Percentiles rank a stretch among this genome's conserved stretches.
These are phyloP conservation scores for Paragyromitra xinjiangensis DNA, from an alignment of 495 filamentous ascomycete genomes.

Conservation along the genomic window DNA sequence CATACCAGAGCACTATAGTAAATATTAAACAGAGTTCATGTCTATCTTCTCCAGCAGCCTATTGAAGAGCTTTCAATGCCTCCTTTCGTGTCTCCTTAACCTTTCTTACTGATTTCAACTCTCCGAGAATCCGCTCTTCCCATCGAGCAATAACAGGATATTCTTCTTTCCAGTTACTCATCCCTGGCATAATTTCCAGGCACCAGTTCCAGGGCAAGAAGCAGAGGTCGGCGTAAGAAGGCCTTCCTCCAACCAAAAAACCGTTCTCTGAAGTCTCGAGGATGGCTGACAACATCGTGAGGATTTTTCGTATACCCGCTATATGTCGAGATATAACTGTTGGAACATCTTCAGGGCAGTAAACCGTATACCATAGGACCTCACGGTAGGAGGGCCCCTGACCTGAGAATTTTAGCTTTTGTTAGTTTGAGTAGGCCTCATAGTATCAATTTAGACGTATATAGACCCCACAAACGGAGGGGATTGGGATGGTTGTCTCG, in stretches of 20 bases:
- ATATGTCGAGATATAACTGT: constrained; percentile 68
- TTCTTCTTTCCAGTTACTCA: constrained; percentile 11
- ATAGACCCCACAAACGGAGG: neutral
- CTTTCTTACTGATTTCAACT: constrained; percentile 12
- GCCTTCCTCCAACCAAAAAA: constrained; percentile 69
- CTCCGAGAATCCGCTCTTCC: constrained; percentile 6
- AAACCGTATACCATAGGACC: constrained; percentile 63
- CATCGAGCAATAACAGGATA: constrained; percentile 25
- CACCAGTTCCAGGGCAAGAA: constrained; percentile 66
- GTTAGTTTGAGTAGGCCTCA: neutral
- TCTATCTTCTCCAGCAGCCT: neutral
- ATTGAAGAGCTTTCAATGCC: neutral
- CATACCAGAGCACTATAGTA: neutral
- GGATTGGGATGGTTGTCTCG: neutral
- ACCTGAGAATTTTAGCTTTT: constrained; percentile 43
- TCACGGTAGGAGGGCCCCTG: constrained; percentile 71
- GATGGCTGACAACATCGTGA: constrained; percentile 64
- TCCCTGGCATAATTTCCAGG: constrained; percentile 41
- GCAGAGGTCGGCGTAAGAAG: constrained; percentile 67
- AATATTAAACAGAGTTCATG: neutral
- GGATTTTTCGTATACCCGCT: constrained; percentile 69
- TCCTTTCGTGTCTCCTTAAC: constrained; percentile 9
- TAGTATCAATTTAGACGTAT: neutral
- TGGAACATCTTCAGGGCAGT: constrained; percentile 64
- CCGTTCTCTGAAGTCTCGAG: constrained; percentile 61